phyloP scores from a whole-genome alignment of 495 filamentous ascomycete species.

The Daldinia concentrica region DNA sequence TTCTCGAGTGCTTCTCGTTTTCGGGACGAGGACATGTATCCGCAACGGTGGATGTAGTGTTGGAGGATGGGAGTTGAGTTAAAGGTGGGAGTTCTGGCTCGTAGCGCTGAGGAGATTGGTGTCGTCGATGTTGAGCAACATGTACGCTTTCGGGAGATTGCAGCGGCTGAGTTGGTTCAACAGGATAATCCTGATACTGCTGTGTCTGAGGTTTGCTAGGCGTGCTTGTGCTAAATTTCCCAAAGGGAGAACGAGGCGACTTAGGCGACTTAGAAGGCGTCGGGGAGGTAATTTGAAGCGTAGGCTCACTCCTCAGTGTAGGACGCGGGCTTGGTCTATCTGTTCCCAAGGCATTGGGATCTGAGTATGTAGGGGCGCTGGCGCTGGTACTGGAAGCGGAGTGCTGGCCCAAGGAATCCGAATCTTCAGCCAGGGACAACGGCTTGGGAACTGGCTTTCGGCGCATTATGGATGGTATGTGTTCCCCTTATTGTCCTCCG shows the following conservation, averaged over 20 bases:
- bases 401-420: slow-evolving; percentile 48
- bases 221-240: slow-evolving; percentile 48
- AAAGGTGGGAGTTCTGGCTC: slow-evolving; percentile 35
- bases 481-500: slow-evolving; percentile 40
- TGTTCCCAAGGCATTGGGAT: slow-evolving; percentile 28
- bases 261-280: slow-evolving; percentile 57
- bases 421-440: slow-evolving; percentile 55
- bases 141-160: slow-evolving; percentile 53
- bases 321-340: slow-evolving; percentile 43
- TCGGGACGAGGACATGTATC: slow-evolving; percentile 33
- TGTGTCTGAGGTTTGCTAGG: slow-evolving; percentile 36
- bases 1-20: slow-evolving; percentile 45
- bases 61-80: slow-evolving; percentile 35
- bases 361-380: slow-evolving; percentile 34
- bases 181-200: slow-evolving; percentile 41
- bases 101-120: slow-evolving; percentile 40
- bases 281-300: slow-evolving; percentile 49
- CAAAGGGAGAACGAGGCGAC: slow-evolving; percentile 63
- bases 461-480: slow-evolving; percentile 55
- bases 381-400: slow-evolving; percentile 43
- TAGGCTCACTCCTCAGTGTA: slow-evolving; percentile 40
- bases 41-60: slow-evolving; percentile 15
- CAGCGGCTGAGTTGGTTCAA: slow-evolving; percentile 46
- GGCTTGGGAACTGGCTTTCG: slow-evolving; percentile 64
- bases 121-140: slow-evolving; percentile 39